Evolutionary conservation across 176 grass and related monocot genomes (phyloP), one percentile per base, ranked within the genome.

Genomic region (Miscanthus lutarioriparius): DNA sequence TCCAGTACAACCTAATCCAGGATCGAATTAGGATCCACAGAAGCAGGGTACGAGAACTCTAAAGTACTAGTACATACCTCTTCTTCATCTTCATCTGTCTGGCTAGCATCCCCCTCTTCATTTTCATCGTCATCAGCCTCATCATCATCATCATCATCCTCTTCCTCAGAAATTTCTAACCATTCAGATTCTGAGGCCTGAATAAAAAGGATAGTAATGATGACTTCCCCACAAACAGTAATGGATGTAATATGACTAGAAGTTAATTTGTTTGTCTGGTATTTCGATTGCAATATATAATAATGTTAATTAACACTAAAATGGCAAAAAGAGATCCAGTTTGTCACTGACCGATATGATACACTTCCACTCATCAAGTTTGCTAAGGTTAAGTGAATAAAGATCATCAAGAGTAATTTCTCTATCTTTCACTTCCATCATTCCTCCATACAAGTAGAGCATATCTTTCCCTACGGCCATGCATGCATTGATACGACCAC

Each of bases 311-410:
- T 56, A 72, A 54, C 8, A 66, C 4, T 25, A 79, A 83, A 74
- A 56, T 12, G 37, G 16, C 17, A 68, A 86, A 36, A 87, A 10
- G 35, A 28, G 43, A 67, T 61, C 54, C 38, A 85, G 73, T 86
- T 19, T 74, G 47, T 10, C 45, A 87, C 90, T 90, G 58, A 98
- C 96, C 80, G 66, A 87, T 86, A 95, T 93, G 48, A 98, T 89
- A 76, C 96, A 98, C 76, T 95, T 98, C 96, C 96, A 98, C 79
- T 98, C 96, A 80, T 98, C 96, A 75, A 98, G 89, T 80, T 98
- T 98, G 68, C 92, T 95, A 64, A 98, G 96, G 77, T 98, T 98
- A 65, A 98, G 92, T 43, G 92, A 93, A 88, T 98, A 98, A 26
- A 98, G 49, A 90, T 98, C 95, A 90, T 98, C 95, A 67, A 98